A percentile compares a stretch with the other conserved stretches of the same genome.
Evolutionary conservation across 768 basidiomycete species (phyloP).

Genomic region (Lyophyllum semitale): DNA sequence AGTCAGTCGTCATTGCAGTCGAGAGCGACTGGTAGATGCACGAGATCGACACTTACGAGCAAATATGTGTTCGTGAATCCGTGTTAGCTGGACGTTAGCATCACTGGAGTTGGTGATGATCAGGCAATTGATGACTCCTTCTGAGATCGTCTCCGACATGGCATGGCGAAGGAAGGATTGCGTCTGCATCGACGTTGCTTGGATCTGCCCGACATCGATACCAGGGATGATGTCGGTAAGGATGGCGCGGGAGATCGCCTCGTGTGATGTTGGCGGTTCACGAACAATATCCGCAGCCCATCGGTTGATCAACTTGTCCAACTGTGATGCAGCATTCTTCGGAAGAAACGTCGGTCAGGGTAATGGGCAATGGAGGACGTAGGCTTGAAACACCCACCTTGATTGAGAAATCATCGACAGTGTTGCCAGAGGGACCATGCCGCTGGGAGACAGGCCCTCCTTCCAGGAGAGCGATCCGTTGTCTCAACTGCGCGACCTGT

Average conservation of each 20-base stretch:
- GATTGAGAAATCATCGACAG: conserved; percentile 88
- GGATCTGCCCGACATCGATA: conserved; percentile 44
- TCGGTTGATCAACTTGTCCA: conserved; percentile 83
- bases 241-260: conserved; percentile 57
- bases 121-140: conserved; percentile 83
- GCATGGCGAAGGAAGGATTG: conserved; percentile 83
- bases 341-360: conserved; percentile 7
- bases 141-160: conserved; percentile 72
- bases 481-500: conserved; percentile 73
- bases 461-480: conserved; percentile 73
- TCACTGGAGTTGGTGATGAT: conserved; percentile 86
- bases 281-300: conserved; percentile 82
- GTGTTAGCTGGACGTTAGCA: conserved; percentile 80
- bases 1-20: not conserved
- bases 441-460: conserved; percentile 51
- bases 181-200: conserved; percentile 66
- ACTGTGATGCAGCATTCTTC: conserved; percentile 79
- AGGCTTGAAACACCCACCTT: conserved; percentile 48
- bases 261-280: conserved; percentile 52
- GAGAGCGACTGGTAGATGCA: not conserved
- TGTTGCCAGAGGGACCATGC: conserved; percentile 53
- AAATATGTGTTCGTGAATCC: conserved; percentile 89
- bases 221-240: conserved; percentile 58
- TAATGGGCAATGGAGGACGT: not conserved
- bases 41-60: conserved; percentile 54